Evolutionary conservation across 2,329 filamentous ascomycete species (phyloP), one percentile per base, ranked within the genome.

Genomic region (Colletotrichum costaricense): DNA sequence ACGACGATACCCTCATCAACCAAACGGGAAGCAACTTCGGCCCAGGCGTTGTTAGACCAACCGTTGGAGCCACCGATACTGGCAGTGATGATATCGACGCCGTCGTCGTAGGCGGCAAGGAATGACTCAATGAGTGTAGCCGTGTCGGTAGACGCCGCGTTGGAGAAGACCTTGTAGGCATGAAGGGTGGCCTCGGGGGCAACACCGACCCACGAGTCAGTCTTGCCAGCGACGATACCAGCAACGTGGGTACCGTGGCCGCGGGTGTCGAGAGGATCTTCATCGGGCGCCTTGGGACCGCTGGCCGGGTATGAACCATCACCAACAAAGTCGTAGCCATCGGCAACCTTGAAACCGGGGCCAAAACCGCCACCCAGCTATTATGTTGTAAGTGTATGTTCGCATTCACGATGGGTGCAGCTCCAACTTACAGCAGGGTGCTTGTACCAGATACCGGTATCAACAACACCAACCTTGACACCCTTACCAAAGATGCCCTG

Each of bases 1-100:
- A 88, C 83, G 11, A 88, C 84, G 0, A 89, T 81, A 16, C 88
- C 88, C 38, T 84, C 79, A 14, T 85, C 82, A 19, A 83, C 84
- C 64, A 87, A 83, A 12, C 85, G 82, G 16, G 80, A 81, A 9
- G 83, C 80, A 30, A 84, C 80, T 19, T 81, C 79, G 35, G 84
- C 81, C 79, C 77, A 81, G 6, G 72, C 72, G n/a, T 74, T 73
- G 16, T 78, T 73, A 8, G 73, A 68, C 78, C 78, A 82, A 5
- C 81, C 81, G 28, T 75, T 77, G 4, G 78, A 71, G 6, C 78
- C 78, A 19, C 81, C 82, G 56, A 84, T 80, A 46, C 80, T 82
- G 11, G 80, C 77, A 46, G 80, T 83, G 73, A 84, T 83, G 67
- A 84, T 79, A 52, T 84, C 79, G 35, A 74, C 69, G 0, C 80